Conservation (phyloP, 192 early-diverging fungal genomes). For the Linnemannia schmuckeri region DNA sequence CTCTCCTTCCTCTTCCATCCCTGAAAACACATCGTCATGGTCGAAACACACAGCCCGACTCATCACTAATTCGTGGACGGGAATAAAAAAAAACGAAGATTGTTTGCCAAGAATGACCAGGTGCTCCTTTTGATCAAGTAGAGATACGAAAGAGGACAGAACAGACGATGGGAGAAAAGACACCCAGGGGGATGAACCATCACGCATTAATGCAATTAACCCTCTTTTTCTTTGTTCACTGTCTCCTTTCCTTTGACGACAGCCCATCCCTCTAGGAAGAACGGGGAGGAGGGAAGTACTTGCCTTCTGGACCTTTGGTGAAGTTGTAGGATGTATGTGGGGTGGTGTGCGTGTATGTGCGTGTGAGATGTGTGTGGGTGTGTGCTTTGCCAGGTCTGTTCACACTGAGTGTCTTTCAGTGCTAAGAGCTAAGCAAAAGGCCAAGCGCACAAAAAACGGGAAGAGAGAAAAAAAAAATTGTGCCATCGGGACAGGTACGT, state of each 20-base stretch:
- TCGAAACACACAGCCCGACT: neutral
- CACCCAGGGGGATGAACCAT: constrained; percentile 1
- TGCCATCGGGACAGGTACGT: neutral
- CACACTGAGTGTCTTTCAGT: neutral
- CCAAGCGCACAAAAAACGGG: neutral
- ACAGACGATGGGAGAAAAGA: neutral
- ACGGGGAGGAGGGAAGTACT: neutral
- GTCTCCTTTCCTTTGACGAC: neutral
- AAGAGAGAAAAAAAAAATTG: neutral
- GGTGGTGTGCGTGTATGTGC: too few species aligned
- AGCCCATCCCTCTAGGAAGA: neutral
- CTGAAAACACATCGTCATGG: neutral
- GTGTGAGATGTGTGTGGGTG: too few species aligned
- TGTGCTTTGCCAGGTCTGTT: neutral
- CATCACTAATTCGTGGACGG: neutral
- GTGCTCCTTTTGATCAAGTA: neutral
- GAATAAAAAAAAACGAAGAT: neutral
- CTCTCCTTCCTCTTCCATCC: neutral
- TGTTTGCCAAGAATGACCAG: constrained; percentile 11
- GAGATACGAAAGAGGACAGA: neutral
- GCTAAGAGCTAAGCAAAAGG: neutral
- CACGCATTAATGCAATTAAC: constrained; percentile 34
- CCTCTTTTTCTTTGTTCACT: neutral
- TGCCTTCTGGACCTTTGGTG: neutral
- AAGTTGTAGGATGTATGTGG: too few species aligned